These are phyloP conservation scores for Balakata baccata DNA, from an alignment of 345 rosid genomes.

Conservation along the genomic window DNA sequence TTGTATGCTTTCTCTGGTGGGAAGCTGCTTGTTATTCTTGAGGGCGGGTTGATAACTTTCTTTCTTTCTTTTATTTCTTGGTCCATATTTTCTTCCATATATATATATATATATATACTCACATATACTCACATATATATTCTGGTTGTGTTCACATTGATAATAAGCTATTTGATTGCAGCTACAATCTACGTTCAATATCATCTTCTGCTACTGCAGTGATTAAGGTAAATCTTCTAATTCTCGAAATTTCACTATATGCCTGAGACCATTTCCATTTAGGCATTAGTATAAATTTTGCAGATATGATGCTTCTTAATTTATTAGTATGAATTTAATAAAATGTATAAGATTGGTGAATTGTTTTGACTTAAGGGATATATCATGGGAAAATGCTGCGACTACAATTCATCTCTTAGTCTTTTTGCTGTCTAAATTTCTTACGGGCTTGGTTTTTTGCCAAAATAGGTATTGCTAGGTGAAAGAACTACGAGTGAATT, in stretches of 20 bases:
- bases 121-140: not conserved
- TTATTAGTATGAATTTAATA: not conserved
- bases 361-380: not conserved
- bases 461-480: constrained; percentile 65
- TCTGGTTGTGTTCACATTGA: not conserved
- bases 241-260: not conserved
- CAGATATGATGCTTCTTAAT: not conserved
- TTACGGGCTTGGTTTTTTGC: constrained; percentile 15
- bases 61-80: not conserved
- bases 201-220: constrained; percentile 95
- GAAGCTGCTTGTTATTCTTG: constrained; percentile 91
- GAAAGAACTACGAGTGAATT: constrained; percentile 47
- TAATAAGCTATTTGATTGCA: constrained; percentile 32
- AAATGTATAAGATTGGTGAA: not conserved
- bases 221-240: constrained; percentile 59
- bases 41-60: constrained; percentile 70
- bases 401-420: not conserved
- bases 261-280: constrained; percentile 6
- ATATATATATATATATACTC: not conserved
- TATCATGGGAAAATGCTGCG: not conserved
- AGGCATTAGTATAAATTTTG: not conserved
- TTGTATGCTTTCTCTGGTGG: constrained; percentile 56
- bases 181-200: constrained; percentile 94
- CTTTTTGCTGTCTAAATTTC: not conserved
- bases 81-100: not conserved